phyloP scores from a whole-genome alignment of 2,329 filamentous ascomycete genomes.

The Beauveria australis region DNA sequence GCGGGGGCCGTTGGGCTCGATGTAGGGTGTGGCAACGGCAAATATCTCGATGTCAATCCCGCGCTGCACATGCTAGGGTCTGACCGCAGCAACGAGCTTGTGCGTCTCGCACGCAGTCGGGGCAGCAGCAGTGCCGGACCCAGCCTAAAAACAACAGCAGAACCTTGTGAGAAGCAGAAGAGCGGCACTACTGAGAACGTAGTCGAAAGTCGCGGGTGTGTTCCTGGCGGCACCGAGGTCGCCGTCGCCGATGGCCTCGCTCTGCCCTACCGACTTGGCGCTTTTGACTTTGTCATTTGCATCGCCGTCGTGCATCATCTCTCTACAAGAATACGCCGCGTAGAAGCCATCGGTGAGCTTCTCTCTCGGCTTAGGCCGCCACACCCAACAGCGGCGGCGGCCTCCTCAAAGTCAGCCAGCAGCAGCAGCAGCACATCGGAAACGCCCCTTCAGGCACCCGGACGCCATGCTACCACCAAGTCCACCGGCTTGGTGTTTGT shows the following conservation, averaged over 20 bases:
- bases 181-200: not conserved
- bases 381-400: conserved; percentile 41
- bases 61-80: conserved; percentile 74
- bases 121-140: conserved; percentile 10
- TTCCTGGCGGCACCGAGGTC: conserved; percentile 48
- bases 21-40: conserved; percentile 93
- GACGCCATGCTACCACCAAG: conserved; percentile 13
- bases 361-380: conserved; percentile 29
- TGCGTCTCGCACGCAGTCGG: conserved; percentile 36
- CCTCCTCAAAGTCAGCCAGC: conserved; percentile 11
- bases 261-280: conserved; percentile 62
- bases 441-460: conserved; percentile 6
- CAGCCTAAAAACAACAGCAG: not conserved
- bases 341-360: conserved; percentile 64
- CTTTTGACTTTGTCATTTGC: conserved; percentile 77
- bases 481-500: conserved; percentile 79
- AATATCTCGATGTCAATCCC: conserved; percentile 77
- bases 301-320: conserved; percentile 94
- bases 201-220: not conserved
- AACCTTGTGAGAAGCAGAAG: not conserved
- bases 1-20: conserved; percentile 77
- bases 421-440: not conserved
- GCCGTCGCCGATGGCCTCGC: conserved; percentile 74
- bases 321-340: conserved; percentile 64
- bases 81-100: conserved; percentile 62